These are phyloP conservation scores for Phaffia tasmanica DNA, from an alignment of 768 basidiomycete genomes.

Conservation along the genomic window DNA sequence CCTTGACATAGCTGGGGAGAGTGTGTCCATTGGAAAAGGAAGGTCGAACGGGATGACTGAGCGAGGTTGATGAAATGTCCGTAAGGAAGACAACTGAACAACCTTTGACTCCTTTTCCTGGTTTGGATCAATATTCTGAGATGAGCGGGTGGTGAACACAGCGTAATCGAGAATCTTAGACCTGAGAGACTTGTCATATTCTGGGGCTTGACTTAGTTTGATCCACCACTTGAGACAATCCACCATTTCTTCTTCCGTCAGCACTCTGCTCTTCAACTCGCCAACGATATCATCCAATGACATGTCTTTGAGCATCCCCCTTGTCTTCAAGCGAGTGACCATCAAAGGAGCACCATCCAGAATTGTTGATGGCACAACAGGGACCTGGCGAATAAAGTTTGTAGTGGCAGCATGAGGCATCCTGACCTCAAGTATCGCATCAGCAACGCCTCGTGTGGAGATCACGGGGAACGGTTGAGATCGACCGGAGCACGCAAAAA, in stretches of 20 bases:
- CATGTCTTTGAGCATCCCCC: conserved; percentile 60
- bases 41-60: conserved; percentile 58
- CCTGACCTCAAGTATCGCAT: conserved; percentile 52
- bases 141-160: conserved; percentile 42
- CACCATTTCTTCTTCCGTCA: conserved; percentile 61
- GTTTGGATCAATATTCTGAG: conserved; percentile 36
- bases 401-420: conserved; percentile 60
- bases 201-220: conserved; percentile 40
- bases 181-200: conserved; percentile 41
- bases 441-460: conserved; percentile 60
- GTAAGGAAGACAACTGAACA: conserved; percentile 57
- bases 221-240: conserved; percentile 84
- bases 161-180: conserved; percentile 58
- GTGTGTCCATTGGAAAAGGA: conserved; percentile 60
- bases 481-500: conserved; percentile 60
- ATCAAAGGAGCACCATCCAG: conserved; percentile 50
- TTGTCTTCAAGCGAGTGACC: conserved; percentile 51
- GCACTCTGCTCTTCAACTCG: conserved; percentile 60
- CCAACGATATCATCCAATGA: conserved; percentile 70
- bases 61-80: conserved; percentile 58
- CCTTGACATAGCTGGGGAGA: conserved; percentile 58
- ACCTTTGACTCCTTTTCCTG: conserved; percentile 40
- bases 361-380: conserved; percentile 57
- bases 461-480: conserved; percentile 45
- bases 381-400: conserved; percentile 52